phyloP scores from a whole-genome alignment of 78 protist species.

The Dictyostelium intermedium region DNA sequence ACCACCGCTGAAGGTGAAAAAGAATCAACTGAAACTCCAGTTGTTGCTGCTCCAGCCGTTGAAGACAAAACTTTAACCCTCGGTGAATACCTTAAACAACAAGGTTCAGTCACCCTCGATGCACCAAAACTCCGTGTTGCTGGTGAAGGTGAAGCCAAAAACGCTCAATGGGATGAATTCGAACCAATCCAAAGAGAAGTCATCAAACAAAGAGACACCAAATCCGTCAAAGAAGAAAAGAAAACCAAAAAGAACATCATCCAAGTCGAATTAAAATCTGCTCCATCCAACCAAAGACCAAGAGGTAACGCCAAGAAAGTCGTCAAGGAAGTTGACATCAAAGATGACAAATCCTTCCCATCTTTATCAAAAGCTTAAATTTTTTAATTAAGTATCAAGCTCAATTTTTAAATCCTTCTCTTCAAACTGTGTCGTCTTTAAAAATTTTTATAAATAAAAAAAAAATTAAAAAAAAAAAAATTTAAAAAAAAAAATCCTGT shows the following conservation, averaged over 20 bases:
- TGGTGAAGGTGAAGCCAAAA: conserved; percentile 73
- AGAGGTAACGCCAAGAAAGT: not conserved
- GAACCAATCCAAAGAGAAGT: conserved; percentile 52
- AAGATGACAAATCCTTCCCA: not conserved
- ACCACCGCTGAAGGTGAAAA: conserved; percentile 17
- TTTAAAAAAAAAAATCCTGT: not conserved
- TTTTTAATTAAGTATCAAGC: not conserved
- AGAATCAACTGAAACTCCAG: not conserved
- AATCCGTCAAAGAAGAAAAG: conserved; percentile 53
- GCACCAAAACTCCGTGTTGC: conserved; percentile 60
- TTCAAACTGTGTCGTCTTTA: not conserved
- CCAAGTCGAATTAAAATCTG: conserved; percentile 26
- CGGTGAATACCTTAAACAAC: conserved; percentile 49
- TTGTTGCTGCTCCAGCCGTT: not conserved
- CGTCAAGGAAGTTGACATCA: not conserved
- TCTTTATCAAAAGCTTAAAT: conserved; percentile 2
- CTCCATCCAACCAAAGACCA: not conserved
- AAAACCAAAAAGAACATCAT: conserved; percentile 56
- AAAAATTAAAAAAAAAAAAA: not conserved
- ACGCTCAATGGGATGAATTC: conserved; percentile 58
- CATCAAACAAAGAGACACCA: conserved; percentile 29
- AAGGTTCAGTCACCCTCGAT: not conserved
- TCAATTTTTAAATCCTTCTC: not conserved
- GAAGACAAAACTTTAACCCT: conserved; percentile 61
- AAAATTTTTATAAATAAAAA: not conserved